A percentile compares a stretch with the other conserved stretches of the same genome.
Evolutionary conservation across 768 basidiomycete genomes (phyloP).

Genomic region (Galerina marginata): DNA sequence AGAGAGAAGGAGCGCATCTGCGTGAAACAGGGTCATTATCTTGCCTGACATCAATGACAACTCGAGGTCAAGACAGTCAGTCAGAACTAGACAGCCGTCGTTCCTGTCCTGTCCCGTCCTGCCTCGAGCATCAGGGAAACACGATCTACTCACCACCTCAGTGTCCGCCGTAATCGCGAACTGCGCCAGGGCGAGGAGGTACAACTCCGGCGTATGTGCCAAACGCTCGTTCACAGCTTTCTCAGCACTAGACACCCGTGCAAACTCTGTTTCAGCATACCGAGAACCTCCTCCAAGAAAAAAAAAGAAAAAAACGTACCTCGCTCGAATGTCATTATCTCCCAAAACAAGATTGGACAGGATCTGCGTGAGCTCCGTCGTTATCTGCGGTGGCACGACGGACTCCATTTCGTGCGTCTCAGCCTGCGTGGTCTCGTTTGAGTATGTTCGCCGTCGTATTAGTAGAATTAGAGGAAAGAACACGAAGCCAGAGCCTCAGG

Average conservation of each 20-base stretch:
- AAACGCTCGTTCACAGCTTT: conserved; percentile 83
- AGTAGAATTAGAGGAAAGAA: neutral
- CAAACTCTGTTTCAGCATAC: neutral
- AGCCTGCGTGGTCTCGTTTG: too few relatives aligned
- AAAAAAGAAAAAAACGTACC: conserved; percentile 42
- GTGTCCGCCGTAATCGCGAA: conserved; percentile 80
- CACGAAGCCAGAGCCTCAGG: neutral
- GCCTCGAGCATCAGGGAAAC: neutral
- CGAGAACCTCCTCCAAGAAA: neutral
- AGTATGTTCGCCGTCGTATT: too few relatives aligned
- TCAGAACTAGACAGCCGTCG: too few relatives aligned
- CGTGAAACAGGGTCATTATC: neutral
- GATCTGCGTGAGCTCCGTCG: conserved; percentile 79
- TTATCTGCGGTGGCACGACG: conserved; percentile 71
- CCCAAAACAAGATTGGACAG: conserved; percentile 84
- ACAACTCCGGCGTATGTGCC: conserved; percentile 77
- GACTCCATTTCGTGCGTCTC: conserved; percentile 41
- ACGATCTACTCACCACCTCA: conserved; percentile 64
- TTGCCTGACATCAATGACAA: neutral
- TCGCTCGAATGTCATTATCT: conserved; percentile 81
- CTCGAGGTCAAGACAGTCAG: neutral
- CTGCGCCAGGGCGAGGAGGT: conserved; percentile 79
- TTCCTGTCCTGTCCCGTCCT: neutral
- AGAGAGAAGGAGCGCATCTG: conserved; percentile 89
- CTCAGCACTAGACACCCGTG: conserved; percentile 58